Evolutionary conservation across 371 early-diverging fungal genomes (phyloP), one percentile per base, ranked within the genome.

Genomic region (Apophysomyces sp.): DNA sequence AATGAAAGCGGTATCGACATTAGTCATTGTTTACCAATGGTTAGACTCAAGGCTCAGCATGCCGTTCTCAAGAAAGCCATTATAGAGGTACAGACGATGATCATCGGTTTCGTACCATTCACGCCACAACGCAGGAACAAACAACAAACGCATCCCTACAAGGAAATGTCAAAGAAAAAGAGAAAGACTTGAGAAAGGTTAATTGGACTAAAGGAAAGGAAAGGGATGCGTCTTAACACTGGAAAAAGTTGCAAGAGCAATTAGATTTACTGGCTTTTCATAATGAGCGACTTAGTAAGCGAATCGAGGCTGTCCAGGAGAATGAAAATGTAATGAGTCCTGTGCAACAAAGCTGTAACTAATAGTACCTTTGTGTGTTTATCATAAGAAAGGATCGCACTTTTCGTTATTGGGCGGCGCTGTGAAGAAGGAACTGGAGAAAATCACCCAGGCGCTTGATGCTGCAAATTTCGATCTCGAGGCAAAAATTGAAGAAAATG

Each of bases 131-230:
- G n/a, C 64, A 88, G 88, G 86, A 88, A 67, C 85, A 84, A 83
- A 73, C 83, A 2, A 76, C 76, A 11, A 88, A 83, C 62, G 66
- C 76, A 9, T 39, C 78, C 2, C 66, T 88, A 27, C 86, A 86
- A 55, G 74, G 80, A n/a, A 80, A 82, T 29, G 76, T 85, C 21
- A 88, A 88, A 58, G 83, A 85, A 53, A 86, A 85, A 65, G 88
- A 88, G 63, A 85, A 86, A 54, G 86, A 88, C 44, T 62, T 86
- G n/a, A 62, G 88, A 66, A 84, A 84, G 72, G 88, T 86, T 67
- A 39, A 40, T 26, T 26, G 37, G 12, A 15, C 13, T 4, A 34
- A n/a, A 26, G 27, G 4, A 26, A 52, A 24, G 15, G 26, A 39
- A 13, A 44, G n/a, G 0, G 3, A 36, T 16, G 11, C 41, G 37